A percentile compares a stretch with the other conserved stretches of the same genome.
Evolutionary conservation across 2,329 filamentous ascomycete genomes (phyloP).

Genomic region (Sarocladiaceae sp.): DNA sequence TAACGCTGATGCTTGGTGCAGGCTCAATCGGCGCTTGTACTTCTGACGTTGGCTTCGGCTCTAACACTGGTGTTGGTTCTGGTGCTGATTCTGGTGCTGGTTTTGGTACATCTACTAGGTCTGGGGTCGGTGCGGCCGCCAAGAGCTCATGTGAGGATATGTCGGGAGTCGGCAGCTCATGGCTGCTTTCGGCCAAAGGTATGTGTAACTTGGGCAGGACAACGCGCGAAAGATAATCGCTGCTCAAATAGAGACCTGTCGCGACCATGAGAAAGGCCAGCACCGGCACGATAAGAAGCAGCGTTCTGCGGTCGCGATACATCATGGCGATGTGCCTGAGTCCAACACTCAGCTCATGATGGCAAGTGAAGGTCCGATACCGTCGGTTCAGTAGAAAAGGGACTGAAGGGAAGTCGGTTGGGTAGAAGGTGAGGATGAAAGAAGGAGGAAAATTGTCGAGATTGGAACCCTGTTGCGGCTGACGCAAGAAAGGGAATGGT

Average conservation of each 20-base stretch:
- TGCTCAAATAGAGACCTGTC: not conserved
- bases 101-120: too few species aligned
- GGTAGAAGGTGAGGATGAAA: not conserved
- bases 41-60: not conserved
- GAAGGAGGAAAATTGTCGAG: not conserved
- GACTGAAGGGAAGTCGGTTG: not conserved
- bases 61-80: not conserved
- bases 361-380: too few species aligned
- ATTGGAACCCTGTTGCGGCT: too few species aligned
- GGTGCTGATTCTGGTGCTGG: too few species aligned
- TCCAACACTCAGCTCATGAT: too few species aligned
- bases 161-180: not conserved
- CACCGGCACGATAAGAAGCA: not conserved
- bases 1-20: not conserved
- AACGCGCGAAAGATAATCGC: not conserved
- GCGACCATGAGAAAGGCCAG: constrained; percentile 1
- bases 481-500: not conserved
- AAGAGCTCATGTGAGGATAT: not conserved
- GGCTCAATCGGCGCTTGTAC: constrained; percentile 22
- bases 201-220: not conserved
- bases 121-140: too few species aligned
- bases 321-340: not conserved
- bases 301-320: constrained; percentile 8
- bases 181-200: not conserved
- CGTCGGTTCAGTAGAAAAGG: too few species aligned